These are phyloP conservation scores for Boletus rubroflammeus DNA, from an alignment of 768 basidiomycete species.

Conservation along the genomic window DNA sequence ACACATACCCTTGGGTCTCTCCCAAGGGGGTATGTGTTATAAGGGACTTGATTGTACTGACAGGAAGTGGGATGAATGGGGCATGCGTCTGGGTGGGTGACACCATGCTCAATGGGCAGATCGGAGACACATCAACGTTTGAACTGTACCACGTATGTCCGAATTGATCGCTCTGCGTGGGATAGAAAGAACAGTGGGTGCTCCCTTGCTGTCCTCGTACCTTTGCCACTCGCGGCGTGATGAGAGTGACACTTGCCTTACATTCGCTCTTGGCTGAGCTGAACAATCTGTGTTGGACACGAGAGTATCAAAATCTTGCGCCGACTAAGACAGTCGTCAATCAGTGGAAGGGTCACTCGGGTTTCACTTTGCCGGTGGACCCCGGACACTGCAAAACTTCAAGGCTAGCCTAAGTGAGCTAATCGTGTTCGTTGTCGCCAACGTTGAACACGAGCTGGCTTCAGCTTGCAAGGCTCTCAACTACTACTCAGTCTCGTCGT, in stretches of 20 bases:
- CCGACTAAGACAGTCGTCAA: no score
- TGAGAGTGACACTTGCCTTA: not conserved
- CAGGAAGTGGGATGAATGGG: not conserved
- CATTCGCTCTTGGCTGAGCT: not conserved
- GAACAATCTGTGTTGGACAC: not conserved
- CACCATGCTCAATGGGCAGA: not conserved
- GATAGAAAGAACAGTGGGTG: not conserved
- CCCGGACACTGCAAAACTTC: conserved; percentile 19
- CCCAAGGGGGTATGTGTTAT: no score
- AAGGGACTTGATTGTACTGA: no score
- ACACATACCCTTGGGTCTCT: no score
- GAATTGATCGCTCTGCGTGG: not conserved
- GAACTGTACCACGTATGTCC: not conserved
- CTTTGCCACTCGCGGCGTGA: not conserved
- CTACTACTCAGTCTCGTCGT: not conserved
- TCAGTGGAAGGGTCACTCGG: not conserved
- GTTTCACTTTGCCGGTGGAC: conserved; percentile 1
- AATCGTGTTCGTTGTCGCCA: not conserved
- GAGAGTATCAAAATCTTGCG: not conserved
- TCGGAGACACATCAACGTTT: not conserved
- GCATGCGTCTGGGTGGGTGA: not conserved
- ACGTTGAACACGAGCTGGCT: conserved; percentile 8
- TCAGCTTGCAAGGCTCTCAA: not conserved
- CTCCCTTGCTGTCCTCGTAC: not conserved
- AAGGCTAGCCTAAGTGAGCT: not conserved